Evolutionary conservation across 495 filamentous ascomycete genomes (phyloP).

Genomic region (Penicillium crystallinum): DNA sequence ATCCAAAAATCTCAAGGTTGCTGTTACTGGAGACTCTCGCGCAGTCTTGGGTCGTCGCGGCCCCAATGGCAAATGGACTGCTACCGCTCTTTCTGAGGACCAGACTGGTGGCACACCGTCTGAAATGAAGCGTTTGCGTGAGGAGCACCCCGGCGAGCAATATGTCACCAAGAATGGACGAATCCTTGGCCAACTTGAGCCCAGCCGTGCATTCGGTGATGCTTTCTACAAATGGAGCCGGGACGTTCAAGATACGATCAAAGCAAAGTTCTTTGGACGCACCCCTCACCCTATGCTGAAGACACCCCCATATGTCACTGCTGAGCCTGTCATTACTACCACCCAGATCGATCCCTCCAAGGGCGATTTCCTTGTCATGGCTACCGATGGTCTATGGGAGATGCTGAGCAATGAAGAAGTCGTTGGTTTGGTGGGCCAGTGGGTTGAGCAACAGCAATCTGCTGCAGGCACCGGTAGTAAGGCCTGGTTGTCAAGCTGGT

Average conservation of each 20-base stretch:
- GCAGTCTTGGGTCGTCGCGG: slow-evolving; percentile 83
- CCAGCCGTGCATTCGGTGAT: slow-evolving; percentile 91
- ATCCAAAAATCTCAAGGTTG: slow-evolving; percentile 78
- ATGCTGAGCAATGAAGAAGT: slow-evolving; percentile 99
- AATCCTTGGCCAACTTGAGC: slow-evolving; percentile 86
- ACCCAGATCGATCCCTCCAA: slow-evolving; percentile 85
- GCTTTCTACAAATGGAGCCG: slow-evolving; percentile 92
- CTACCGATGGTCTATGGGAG: slow-evolving; percentile 97
- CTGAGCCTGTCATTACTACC: slow-evolving; percentile 92
- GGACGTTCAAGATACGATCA: slow-evolving; percentile 76
- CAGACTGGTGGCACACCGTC: slow-evolving; percentile 84
- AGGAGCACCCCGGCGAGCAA: slow-evolving; percentile 82
- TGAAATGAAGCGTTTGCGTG: slow-evolving; percentile 74
- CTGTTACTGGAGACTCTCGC: slow-evolving; percentile 90
- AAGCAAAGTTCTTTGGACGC: slow-evolving; percentile 77
- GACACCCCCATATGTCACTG: slow-evolving; percentile 96
- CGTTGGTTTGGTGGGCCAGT: slow-evolving; percentile 90
- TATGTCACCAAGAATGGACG: slow-evolving; percentile 81
- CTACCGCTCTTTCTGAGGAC: slow-evolving; percentile 81
- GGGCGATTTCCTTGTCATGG: slow-evolving; percentile 94
- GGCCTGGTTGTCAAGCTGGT: slow-evolving; percentile 47
- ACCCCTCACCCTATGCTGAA: slow-evolving; percentile 65
- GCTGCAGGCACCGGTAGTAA: slow-evolving; percentile 36
- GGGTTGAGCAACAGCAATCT: slow-evolving; percentile 74
- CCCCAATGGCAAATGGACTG: slow-evolving; percentile 83